Evolutionary conservation across 352 stramenopile genomes (phyloP), one percentile per base, ranked within the genome.

Genomic region (Pythium volutum): DNA sequence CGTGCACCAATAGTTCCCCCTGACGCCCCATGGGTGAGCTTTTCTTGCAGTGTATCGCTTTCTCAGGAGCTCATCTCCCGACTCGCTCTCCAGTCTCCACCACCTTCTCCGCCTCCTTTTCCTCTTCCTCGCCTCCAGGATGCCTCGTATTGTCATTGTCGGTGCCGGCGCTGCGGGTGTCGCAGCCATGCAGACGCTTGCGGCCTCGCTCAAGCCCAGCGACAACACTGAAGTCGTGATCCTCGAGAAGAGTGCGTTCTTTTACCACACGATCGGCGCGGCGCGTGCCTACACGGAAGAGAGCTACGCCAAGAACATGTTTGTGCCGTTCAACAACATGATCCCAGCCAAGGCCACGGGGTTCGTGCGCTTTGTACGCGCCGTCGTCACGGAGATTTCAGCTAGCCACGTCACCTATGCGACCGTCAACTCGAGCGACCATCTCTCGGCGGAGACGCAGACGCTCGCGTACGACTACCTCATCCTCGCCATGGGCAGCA

Each of bases 281-380:
- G 74, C 79, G 4, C 77, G 81, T 25, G 79, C 81, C 8, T 83
- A 75, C 45, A 72, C 81, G 20, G 76, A 89, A 4, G 64, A 62
- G 26, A 38, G 46, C 36, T 91, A 74, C 66, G 61, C 56, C 16
- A 56, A 62, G 1, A 88, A 83, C 47, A 75, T 91, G 64, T 91
- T 89, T 55, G 73, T 91, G 33, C 81, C 81, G 3, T 80, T 77
- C 57, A 74, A 82, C 55, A 69, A 86, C n/a, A 77, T 69, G 10
- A 81, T 91, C 42, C 74, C 67, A 4, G 43, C 47, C 15, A 39
- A 29, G 22, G 59, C 55, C 45, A n/a, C 12, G n/a, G 4, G 18
- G 8, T 73, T 69, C 22, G 60, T 65, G 12, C 15, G 38, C 6
- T 20, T 65, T 31, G 41, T 73, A 14, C 60, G 66, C 26, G 64